Evolutionary conservation across 495 filamentous ascomycete genomes (phyloP).

Genomic region (Podospora tetraspora): DNA sequence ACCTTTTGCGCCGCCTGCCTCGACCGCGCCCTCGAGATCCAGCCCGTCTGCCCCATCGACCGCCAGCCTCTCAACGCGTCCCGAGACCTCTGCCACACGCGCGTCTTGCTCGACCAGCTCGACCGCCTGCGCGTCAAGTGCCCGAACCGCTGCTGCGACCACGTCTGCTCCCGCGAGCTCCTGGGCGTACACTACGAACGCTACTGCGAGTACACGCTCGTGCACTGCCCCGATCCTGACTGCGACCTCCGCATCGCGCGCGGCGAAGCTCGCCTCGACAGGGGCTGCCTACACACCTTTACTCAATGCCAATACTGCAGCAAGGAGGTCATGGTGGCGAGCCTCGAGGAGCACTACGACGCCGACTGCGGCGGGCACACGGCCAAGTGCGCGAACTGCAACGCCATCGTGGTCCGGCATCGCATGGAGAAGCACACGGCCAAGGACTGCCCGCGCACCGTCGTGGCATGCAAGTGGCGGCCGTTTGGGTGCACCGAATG

Average conservation of each 20-base stretch:
- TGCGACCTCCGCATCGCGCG: constrained; percentile 40
- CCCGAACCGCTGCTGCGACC: constrained; percentile 62
- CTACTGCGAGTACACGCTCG: constrained; percentile 62
- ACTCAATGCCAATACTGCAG: constrained; percentile 44
- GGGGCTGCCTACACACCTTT: constrained; percentile 47
- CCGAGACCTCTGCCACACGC: constrained; percentile 23
- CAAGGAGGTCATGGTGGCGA: constrained; percentile 29
- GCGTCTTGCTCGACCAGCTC: constrained; percentile 55
- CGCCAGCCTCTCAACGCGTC: constrained; percentile 37
- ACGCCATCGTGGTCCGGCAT: constrained; percentile 32
- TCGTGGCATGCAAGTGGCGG: constrained; percentile 39
- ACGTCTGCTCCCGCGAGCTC: constrained; percentile 58
- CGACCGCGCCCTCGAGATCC: constrained; percentile 49
- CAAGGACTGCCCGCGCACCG: constrained; percentile 37
- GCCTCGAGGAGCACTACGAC: constrained; percentile 40
- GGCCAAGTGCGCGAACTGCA: constrained; percentile 36
- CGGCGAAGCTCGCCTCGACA: constrained; percentile 27
- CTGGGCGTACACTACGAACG: constrained; percentile 68
- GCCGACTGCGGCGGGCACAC: constrained; percentile 30
- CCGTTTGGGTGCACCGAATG: constrained; percentile 36
- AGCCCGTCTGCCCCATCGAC: constrained; percentile 49
- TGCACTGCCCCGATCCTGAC: constrained; percentile 55
- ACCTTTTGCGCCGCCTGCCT: constrained; percentile 72
- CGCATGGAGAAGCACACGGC: constrained; percentile 35
- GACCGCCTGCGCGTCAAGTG: constrained; percentile 72